These are phyloP conservation scores for Cladorrhinum sp. DNA, from an alignment of 2,329 filamentous ascomycete genomes.

Conservation along the genomic window DNA sequence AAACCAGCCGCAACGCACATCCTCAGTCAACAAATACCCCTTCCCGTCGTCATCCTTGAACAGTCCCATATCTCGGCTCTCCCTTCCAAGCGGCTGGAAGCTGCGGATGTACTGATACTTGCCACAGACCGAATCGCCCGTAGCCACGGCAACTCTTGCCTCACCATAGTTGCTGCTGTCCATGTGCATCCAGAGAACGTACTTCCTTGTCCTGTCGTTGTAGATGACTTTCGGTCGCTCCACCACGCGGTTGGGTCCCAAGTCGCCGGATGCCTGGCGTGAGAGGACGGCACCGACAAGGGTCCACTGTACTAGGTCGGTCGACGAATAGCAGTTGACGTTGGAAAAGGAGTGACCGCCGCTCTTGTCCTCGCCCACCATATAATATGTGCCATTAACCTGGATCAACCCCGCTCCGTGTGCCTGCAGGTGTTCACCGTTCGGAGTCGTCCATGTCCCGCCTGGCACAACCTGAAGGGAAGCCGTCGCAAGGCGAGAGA, in stretches of 20 bases:
- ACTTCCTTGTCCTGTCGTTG: conserved; percentile 61
- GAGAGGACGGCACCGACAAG: conserved; percentile 59
- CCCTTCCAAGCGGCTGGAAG: conserved; percentile 31
- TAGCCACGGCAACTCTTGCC: conserved; percentile 63
- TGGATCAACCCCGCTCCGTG: conserved; percentile 62
- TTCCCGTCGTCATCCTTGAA: conserved; percentile 61
- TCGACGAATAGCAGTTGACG: conserved; percentile 65
- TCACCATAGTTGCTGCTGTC: conserved; percentile 60
- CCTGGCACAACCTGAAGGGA: conserved; percentile 42
- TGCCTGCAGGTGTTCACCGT: conserved; percentile 60
- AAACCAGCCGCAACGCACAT: conserved; percentile 40
- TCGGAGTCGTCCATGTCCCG: conserved; percentile 45
- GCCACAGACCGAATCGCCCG: conserved; percentile 56
- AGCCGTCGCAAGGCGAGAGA: conserved; percentile 22
- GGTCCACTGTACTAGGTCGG: conserved; percentile 61
- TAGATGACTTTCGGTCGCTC: conserved; percentile 68
- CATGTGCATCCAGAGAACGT: conserved; percentile 69
- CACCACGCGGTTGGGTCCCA: conserved; percentile 60
- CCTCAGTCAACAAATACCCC: conserved; percentile 61
- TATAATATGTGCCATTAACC: conserved; percentile 57
- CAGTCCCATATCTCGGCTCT: conserved; percentile 57
- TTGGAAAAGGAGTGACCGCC: conserved; percentile 59
- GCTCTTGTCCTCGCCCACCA: conserved; percentile 68
- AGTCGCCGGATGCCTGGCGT: conserved; percentile 49
- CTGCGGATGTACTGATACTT: conserved; percentile 43